Conservation (phyloP, 2,329 filamentous ascomycete species). For the Colletotrichum falcatum region DNA sequence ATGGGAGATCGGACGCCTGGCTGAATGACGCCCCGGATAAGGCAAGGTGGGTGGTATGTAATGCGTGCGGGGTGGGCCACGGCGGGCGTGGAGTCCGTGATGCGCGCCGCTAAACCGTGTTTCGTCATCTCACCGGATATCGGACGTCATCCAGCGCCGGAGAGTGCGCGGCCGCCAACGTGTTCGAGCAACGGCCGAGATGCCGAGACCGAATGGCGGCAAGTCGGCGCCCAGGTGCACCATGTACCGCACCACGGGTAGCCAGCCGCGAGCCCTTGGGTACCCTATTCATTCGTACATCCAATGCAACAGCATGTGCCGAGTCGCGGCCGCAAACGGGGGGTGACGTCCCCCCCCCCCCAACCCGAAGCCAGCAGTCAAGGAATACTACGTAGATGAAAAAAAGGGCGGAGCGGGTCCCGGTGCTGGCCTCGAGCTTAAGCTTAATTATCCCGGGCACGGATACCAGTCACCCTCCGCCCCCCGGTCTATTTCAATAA, state of each 20-base stretch:
- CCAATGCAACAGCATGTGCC: not conserved
- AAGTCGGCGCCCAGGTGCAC: too few species aligned
- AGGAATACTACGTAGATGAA: not conserved
- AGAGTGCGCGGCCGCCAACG: not conserved
- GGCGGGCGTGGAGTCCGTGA: constrained; percentile 12
- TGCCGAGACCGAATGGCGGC: not conserved
- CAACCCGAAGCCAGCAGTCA: not conserved
- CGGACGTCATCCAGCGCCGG: constrained; percentile 31
- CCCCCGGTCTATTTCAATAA: not conserved
- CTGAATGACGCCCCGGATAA: constrained; percentile 21
- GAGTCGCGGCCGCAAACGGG: not conserved
- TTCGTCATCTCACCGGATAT: constrained; percentile 19
- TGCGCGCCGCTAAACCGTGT: constrained; percentile 18
- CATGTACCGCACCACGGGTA: too few species aligned
- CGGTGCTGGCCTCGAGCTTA: not conserved
- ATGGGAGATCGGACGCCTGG: constrained; percentile 16
- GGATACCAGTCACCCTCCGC: not conserved
- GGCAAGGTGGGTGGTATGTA: too few species aligned
- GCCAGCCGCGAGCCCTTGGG: not conserved
- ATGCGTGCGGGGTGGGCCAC: too few species aligned
- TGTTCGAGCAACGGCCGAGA: too few species aligned
- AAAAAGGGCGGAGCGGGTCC: too few species aligned
- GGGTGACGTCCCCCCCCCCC: not conserved
- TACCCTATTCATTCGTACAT: too few species aligned
- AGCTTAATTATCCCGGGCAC: not conserved